Evolutionary conservation across 208 protist genomes (phyloP).

Genomic region (Leishmania tropica): DNA sequence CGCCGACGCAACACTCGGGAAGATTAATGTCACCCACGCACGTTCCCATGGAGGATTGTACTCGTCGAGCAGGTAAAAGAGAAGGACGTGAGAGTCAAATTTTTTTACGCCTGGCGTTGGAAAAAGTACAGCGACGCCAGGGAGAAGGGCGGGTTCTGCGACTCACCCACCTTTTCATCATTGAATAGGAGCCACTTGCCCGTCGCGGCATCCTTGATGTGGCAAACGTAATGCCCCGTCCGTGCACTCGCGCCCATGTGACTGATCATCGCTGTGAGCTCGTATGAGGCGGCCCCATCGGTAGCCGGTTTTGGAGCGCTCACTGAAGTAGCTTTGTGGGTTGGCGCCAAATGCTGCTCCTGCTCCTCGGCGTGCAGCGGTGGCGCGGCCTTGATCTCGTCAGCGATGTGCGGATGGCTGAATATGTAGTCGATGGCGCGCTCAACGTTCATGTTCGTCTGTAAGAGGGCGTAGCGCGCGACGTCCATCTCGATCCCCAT

Average conservation of each 20-base stretch:
- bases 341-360: neutral
- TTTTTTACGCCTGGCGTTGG: constrained; percentile 34
- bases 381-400: constrained; percentile 25
- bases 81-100: neutral
- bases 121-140: constrained; percentile 95
- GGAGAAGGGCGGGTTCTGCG: constrained; percentile 87
- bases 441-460: constrained; percentile 93
- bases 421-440: constrained; percentile 97
- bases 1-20: neutral
- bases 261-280: constrained; percentile 88
- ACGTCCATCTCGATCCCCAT: constrained; percentile 88
- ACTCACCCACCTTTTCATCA: constrained; percentile 94
- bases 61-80: neutral
- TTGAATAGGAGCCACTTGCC: constrained; percentile 95
- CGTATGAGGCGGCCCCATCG: constrained; percentile 70
- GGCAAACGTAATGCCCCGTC: constrained; percentile 92
- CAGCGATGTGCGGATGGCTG: constrained; percentile 88
- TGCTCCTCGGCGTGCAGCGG: neutral
- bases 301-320: constrained; percentile 16
- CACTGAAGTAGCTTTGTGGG: neutral
- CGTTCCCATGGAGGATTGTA: neutral
- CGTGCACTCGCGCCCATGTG: constrained; percentile 91
- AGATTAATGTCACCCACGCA: too few species aligned
- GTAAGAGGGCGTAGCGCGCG: constrained; percentile 75
- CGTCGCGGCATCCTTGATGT: constrained; percentile 73